These are phyloP conservation scores for Hypomontagnella submonticulosa DNA, from an alignment of 495 filamentous ascomycete species.

Conservation along the genomic window DNA sequence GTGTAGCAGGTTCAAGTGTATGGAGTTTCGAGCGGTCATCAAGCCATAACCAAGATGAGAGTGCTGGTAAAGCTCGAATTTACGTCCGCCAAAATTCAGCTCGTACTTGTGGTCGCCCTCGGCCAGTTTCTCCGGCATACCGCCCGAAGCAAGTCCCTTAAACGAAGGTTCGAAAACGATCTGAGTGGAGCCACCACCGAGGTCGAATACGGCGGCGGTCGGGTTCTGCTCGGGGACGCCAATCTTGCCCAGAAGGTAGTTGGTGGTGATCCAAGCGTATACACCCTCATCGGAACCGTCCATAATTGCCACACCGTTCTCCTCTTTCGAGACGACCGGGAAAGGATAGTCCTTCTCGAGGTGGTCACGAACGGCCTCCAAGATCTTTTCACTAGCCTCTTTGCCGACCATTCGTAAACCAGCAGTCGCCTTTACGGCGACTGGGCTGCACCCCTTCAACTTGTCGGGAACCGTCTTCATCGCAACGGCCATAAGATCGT, in stretches of 20 bases:
- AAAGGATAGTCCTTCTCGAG: constrained; percentile 94
- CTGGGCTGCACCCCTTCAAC: constrained; percentile 85
- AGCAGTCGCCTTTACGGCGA: constrained; percentile 97
- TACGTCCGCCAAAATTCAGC: constrained; percentile 86
- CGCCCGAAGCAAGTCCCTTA: constrained; percentile 71
- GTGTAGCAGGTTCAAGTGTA: constrained; percentile 78
- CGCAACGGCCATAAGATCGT: constrained; percentile 86
- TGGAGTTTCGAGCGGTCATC: constrained; percentile 88
- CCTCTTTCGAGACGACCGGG: constrained; percentile 85
- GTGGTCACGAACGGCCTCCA: constrained; percentile 83
- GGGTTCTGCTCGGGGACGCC: constrained; percentile 88
- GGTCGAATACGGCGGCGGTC: constrained; percentile 94
- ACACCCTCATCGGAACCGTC: constrained; percentile 94
- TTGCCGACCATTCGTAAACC: constrained; percentile 84
- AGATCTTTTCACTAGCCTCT: constrained; percentile 84
- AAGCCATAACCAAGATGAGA: constrained; percentile 97
- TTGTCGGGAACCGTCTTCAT: constrained; percentile 84
- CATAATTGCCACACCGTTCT: constrained; percentile 93
- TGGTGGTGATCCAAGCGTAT: constrained; percentile 99
- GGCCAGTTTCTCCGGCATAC: constrained; percentile 87
- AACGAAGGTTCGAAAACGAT: constrained; percentile 99
- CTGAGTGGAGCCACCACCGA: constrained; percentile 93
- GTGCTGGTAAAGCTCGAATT: constrained; percentile 97
- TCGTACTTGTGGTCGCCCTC: constrained; percentile 97
- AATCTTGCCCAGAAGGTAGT: constrained; percentile 98